Evolutionary conservation across 225 moss, liverwort and hornwort species (phyloP), one percentile per base, ranked within the genome.

Genomic region (Sphagnum contortum): DNA sequence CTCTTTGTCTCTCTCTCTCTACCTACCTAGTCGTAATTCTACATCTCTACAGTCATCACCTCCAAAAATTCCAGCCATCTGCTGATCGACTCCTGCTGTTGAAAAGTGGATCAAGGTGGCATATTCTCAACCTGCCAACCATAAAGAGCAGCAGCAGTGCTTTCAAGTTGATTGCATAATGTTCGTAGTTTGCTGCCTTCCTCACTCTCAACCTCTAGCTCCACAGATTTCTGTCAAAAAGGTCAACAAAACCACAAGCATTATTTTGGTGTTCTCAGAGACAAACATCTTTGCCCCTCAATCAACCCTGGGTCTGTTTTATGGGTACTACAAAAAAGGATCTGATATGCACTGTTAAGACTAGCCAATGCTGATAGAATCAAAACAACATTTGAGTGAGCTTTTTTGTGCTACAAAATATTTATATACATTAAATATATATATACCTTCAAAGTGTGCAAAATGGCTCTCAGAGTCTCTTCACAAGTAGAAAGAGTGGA

Each of bases 101-200:
- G 29, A 29, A 29, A 29, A 29, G 29, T 29, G 29, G 29, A 29
- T 29, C 29, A 29, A 29, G 29, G 29, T 29, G 29, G 29, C 29
- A 59, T 48, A 11, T 58, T 58, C 6, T 58, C 58, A 8, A 67
- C 59, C 9, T 44, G 46, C 66, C 56, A 66, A 9, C 67, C 67
- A 67, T 69, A 81, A 12, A 84, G 63, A 58, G 78, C 61, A n/a
- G 68, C 66, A 66, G 75, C 80, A 69, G 75, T 71, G 48, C 80
- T 67, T 57, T 78, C 64, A 3, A 84, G 69, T 57, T 81, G 60
- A 67, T 57, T 52, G 45, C 1, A 71, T 52, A 78, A 65, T 49
- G 57, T 48, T 66, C 64, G 73, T 60, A 75, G 56, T 4, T 78
- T 49, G 8, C 8, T 50, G 9, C 49, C 4, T 4, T 64, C 73